Base-by-base conservation (phyloP, 768 basidiomycete species). In the Russula virescens region DNA sequence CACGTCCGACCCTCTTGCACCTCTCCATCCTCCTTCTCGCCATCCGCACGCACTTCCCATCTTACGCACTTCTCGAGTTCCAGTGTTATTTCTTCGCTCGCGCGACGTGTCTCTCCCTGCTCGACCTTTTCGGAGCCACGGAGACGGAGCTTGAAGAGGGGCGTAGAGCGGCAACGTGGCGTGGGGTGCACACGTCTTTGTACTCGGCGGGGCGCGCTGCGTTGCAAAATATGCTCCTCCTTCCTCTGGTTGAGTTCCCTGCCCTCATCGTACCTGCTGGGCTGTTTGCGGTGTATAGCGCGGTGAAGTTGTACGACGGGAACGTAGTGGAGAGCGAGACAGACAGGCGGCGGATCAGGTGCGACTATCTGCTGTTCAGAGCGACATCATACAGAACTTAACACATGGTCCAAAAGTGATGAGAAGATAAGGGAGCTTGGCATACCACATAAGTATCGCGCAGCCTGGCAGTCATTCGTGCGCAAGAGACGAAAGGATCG, bases 41-140 rank as follows among this genome's bases (percentile, higher is more conserved):
- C 28, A 61, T 68, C 51, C 67, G 52, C 48, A 9, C 53, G 10
- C 55, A 66, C 53, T 68, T 68, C 50, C 67, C 67, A 5, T 51
- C 57, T 11, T 68, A 68, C 9, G 65, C 48, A n/a, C 65, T 68
- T 25, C 60, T 68, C 19, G 49, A 54, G 35, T 62, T 58, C 42
- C 67, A 68, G n/a, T 68, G 67, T 55, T 68, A 63, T 35, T 68
- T 67, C 46, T 68, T 68, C 47, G 65, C 67, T 16, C 61, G 67
- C 42, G 60, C 57, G 49, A 60, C 56, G 18, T 50, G 56, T 25
- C 64, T 66, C 45, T 38, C 61, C 6, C 65, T 68, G 21, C 9
- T 55, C 31, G 55, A 51, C 25, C 49, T 63, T 25, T 66, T 63
- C 42, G 35, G 45, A 10, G 65, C 65, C 9, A 16, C 31, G 2